Percentiles rank a stretch among this genome's conserved stretches.
Evolutionary conservation across 495 filamentous ascomycete species (phyloP).

Genomic region (Monascus purpureus): DNA sequence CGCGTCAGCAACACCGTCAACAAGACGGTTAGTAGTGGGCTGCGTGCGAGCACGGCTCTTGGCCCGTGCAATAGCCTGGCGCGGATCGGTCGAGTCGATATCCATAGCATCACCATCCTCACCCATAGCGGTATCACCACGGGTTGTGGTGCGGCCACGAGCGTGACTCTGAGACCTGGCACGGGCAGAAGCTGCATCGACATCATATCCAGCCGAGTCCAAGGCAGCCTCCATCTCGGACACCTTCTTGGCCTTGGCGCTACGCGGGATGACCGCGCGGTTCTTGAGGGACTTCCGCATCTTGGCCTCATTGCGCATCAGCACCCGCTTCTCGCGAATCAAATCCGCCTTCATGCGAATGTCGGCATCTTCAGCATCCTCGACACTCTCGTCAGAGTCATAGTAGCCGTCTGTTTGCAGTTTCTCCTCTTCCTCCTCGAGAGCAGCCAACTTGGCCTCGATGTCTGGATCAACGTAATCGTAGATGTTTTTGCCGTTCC

Average conservation of each 20-base stretch:
- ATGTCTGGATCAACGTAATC: constrained; percentile 97
- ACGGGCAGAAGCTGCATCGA: constrained; percentile 53
- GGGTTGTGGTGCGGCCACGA: constrained; percentile 45
- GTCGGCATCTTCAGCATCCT: constrained; percentile 76
- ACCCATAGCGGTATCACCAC: constrained; percentile 39
- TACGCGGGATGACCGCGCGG: constrained; percentile 74
- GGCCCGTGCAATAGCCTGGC: constrained; percentile 51
- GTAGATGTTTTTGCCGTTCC: constrained; percentile 90
- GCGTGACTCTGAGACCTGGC: constrained; percentile 48
- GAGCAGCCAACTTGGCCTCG: constrained; percentile 71
- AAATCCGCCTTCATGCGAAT: constrained; percentile 81
- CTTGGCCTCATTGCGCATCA: constrained; percentile 83
- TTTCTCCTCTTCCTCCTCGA: constrained; percentile 90
- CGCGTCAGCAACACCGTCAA: constrained; percentile 50
- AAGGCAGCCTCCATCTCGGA: constrained; percentile 75
- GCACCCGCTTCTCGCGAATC: constrained; percentile 78
- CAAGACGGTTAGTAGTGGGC: constrained; percentile 60
- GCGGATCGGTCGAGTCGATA: constrained; percentile 47
- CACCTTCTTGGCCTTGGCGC: constrained; percentile 57
- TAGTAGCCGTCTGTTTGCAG: constrained; percentile 79
- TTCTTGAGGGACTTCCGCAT: constrained; percentile 95
- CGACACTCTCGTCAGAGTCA: constrained; percentile 49
- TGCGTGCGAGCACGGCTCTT: constrained; percentile 69
- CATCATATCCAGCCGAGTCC: constrained; percentile 73
- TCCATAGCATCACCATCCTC: constrained; percentile 72